Conservation (phyloP, 2,329 filamentous ascomycete species). For the Penicillium sp. region DNA sequence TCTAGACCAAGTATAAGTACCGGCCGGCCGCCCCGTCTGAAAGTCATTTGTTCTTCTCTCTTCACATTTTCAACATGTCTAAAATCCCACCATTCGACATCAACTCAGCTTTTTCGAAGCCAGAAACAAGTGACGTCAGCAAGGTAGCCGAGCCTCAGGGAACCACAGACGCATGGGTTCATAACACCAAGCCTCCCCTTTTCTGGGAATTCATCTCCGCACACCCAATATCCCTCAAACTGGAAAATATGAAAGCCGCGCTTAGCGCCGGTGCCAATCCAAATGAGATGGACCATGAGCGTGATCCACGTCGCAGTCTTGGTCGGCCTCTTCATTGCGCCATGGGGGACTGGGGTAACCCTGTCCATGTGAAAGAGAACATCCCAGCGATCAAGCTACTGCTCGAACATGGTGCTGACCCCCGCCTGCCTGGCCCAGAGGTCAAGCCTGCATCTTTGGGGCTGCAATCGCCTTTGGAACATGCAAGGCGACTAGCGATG, state of each 20-base stretch:
- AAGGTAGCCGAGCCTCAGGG: background rate
- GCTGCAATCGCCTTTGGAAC: background rate
- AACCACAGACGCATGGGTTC: background rate
- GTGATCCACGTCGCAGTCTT: background rate
- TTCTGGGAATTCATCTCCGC: background rate
- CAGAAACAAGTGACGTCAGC: background rate
- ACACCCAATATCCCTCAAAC: background rate
- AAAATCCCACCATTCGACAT: background rate
- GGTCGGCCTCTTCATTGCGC: background rate
- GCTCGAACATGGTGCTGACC: background rate
- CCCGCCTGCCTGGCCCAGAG: background rate
- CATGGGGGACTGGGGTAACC: background rate
- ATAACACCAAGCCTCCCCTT: background rate
- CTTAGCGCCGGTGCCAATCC: background rate
- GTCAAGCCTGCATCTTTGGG: background rate
- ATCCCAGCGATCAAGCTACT: background rate
- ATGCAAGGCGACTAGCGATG: background rate
- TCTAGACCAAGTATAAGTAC: background rate
- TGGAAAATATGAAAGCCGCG: background rate
- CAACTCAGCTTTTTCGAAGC: background rate
- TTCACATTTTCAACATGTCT: background rate
- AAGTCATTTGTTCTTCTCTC: background rate
- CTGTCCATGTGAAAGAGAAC: background rate
- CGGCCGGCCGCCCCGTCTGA: background rate
- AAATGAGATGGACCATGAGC: background rate